Conservation (phyloP, 208 protist genomes). For the Paratrypanosoma confusum region DNA sequence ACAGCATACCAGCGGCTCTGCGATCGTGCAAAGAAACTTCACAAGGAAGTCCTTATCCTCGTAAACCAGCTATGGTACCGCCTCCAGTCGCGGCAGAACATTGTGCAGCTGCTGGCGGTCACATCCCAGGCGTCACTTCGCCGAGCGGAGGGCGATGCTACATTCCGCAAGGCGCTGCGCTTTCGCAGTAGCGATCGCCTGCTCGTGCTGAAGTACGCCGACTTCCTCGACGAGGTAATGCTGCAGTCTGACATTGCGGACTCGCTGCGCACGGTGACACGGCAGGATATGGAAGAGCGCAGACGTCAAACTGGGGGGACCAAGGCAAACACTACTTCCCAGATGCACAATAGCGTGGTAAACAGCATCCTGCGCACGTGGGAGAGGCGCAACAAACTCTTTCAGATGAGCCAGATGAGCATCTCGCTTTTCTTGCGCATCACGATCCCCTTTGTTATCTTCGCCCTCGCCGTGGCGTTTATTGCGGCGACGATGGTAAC, state of each 20-base stretch:
- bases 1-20: slow-evolving; percentile 8
- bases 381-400: neutral
- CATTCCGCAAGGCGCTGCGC: slow-evolving; percentile 11
- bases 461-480: slow-evolving; percentile 1
- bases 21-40: slow-evolving; percentile 9
- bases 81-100: slow-evolving; percentile 12
- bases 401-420: neutral
- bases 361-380: slow-evolving; percentile 1
- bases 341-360: neutral
- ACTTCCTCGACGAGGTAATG: slow-evolving; percentile 22
- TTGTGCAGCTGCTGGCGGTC: slow-evolving; percentile 4
- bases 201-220: slow-evolving; percentile 14
- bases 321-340: slow-evolving; percentile 1
- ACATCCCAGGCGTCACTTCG: slow-evolving; percentile 2
- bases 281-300: slow-evolving; percentile 10
- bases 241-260: slow-evolving; percentile 8
- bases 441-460: neutral
- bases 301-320: neutral
- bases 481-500: slow-evolving; percentile 1
- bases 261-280: slow-evolving; percentile 1
- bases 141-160: slow-evolving; percentile 4
- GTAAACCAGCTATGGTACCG: slow-evolving; percentile 16
- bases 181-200: slow-evolving; percentile 10
- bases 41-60: slow-evolving; percentile 17
- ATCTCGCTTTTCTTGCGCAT: neutral